Percentiles rank a stretch among this genome's conserved stretches.
Conservation (phyloP, 495 filamentous ascomycete species). For the Aspergillus nanangensis region DNA sequence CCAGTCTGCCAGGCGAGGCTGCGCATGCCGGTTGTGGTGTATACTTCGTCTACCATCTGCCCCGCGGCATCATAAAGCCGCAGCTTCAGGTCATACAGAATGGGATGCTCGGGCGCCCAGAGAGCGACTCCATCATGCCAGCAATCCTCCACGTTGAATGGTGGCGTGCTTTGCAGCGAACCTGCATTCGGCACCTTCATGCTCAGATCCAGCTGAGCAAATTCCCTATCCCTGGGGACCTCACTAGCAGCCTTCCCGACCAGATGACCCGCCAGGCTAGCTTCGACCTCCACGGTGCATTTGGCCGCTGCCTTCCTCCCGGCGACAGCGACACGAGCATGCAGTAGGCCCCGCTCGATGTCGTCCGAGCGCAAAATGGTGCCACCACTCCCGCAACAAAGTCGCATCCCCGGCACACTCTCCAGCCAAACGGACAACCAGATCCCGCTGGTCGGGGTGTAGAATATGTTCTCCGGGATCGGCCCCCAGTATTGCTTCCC, state of each 20-base stretch:
- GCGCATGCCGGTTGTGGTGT: constrained; percentile 34
- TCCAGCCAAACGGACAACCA: constrained; percentile 36
- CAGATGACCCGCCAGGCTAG: constrained; percentile 12
- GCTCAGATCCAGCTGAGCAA: constrained; percentile 18
- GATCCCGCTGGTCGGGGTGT: constrained; percentile 34
- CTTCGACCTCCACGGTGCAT: constrained; percentile 22
- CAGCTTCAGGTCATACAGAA: constrained; percentile 31
- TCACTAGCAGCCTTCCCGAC: constrained; percentile 12
- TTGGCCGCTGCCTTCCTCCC: constrained; percentile 10
- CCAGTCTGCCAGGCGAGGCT: constrained; percentile 28
- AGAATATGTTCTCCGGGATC: constrained; percentile 37
- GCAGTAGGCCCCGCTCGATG: constrained; percentile 21
- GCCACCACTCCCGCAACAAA: constrained; percentile 24
- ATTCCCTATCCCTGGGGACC: constrained; percentile 15
- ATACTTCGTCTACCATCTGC: constrained; percentile 20
- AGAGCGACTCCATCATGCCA: constrained; percentile 30
- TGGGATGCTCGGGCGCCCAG: constrained; percentile 35
- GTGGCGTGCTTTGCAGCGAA: constrained; percentile 6
- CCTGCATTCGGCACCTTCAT: constrained; percentile 12
- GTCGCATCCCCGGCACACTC: constrained; percentile 25
- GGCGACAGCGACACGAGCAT: constrained; percentile 19
- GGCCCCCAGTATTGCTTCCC: constrained; percentile 39
- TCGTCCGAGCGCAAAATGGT: constrained; percentile 31
- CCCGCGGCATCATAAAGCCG: constrained; percentile 17
- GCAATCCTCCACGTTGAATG: constrained; percentile 12